Base-by-base conservation (phyloP, 164 flowering plant genomes). In the grape (Vitis vinifera) region DNA sequence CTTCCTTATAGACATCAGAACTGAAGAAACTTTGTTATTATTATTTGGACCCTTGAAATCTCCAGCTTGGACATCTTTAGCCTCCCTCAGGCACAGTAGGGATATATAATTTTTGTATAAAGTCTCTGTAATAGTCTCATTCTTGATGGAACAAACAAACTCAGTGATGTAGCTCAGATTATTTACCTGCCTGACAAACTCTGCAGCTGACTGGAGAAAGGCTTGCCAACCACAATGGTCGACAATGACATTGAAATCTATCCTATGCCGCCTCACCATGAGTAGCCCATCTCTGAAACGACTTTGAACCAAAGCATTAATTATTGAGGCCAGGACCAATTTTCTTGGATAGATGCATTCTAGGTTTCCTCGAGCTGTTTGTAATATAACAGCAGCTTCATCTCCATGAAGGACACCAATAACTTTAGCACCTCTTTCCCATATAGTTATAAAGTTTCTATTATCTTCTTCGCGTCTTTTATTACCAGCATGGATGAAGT, bases 361-460 rank as follows among this genome's bases (percentile, higher is more conserved):
- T 58, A 95, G 79, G 73, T 90, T 95, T 70, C 99, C 98, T 11
- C 99, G 82, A 65, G 64, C 77, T 56, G 99, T 88, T 84, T 93
- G 97, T 44, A 95, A 17, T 71, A 95, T 71, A 59, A 90, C 83
- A 67, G 92, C 90, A 70, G 97, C 94, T 81, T 86, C 97, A 79
- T 93, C 97, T 69, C 98, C 98, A 84, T 95, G 91, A 69, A 95
- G 81, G 62, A 89, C 91, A 19, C 97, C 97, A 73, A 86, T 65
- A 72, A 95, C 65, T 76, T 81, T 87, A 48, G 99, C 91, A 73
- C 97, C 97, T 80, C 88, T 89, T 84, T 95, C 99, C 99, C 98
- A 95, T 17, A 95, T 71, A 74, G 80, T 82, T 55, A 90, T 81
- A 44, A 56, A 84, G 61, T 80, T 80, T 23, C 65, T 80, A 61